Percentiles rank a stretch among this genome's conserved stretches.
phyloP scores from a whole-genome alignment of 2,329 filamentous ascomycete species.

The Apiospora saccharicola region DNA sequence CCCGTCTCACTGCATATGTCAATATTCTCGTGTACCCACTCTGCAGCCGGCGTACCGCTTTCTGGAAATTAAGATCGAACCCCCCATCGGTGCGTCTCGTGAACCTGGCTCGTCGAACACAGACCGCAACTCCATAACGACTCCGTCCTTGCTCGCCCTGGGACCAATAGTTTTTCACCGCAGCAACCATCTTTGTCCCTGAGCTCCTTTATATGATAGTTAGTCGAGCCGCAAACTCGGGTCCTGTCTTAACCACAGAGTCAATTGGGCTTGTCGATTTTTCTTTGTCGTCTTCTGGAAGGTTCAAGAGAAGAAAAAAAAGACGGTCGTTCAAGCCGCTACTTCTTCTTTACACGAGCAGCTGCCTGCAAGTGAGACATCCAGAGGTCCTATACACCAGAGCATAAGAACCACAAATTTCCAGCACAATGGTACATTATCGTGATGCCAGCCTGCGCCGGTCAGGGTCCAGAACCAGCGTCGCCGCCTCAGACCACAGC shows the following conservation, averaged over 20 bases:
- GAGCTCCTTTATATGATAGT: constrained; percentile 5
- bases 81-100: constrained; percentile 17
- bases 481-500: constrained; percentile 56
- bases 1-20: constrained; percentile 6
- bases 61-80: constrained; percentile 26
- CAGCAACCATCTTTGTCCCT: constrained; percentile 1
- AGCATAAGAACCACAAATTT: background rate
- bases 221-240: background rate
- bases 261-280: background rate
- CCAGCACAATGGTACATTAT: background rate
- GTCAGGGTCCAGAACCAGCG: constrained; percentile 48
- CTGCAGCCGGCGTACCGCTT: constrained; percentile 18
- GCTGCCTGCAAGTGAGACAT: background rate
- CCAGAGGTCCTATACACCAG: background rate
- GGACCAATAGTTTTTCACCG: constrained; percentile 9
- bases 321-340: background rate
- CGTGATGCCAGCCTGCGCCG: constrained; percentile 31
- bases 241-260: background rate
- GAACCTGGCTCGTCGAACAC: background rate
- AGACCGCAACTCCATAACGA: constrained; percentile 24
- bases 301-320: background rate
- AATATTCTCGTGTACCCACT: constrained; percentile 23
- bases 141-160: constrained; percentile 13
- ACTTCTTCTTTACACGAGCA: background rate
- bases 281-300: constrained; percentile 12